Evolutionary conservation across 768 basidiomycete species (phyloP), one percentile per base, ranked within the genome.

Genomic region (Calocera viscosa): DNA sequence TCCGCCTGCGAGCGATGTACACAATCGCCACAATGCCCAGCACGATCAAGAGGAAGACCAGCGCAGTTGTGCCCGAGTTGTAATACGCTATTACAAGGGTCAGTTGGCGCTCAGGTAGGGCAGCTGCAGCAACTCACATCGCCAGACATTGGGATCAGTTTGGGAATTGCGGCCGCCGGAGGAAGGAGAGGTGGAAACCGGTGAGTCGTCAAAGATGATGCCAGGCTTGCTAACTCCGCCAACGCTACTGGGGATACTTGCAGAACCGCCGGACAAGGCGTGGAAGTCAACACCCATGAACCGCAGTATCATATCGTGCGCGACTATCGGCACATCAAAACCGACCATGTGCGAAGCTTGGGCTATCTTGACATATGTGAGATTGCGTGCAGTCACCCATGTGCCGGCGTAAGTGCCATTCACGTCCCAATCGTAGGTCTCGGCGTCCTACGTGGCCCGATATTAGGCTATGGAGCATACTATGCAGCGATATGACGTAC

Each of bases 301-400:
- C 16, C 96, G 90, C 41, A 96, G 84, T 71, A 99, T 95, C 96
- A 98, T 97, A 76, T 99, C 96, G 75, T 97, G 93, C 2, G 94
- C 81, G 22, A 88, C 85, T 64, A 90, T 83, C 0, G 94, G 94
- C 14, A 89, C 80, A 75, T 99, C 95, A 75, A 80, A 89, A 14
- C 89, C 87, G 8, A 85, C 95, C 96, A 98, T 99, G 76, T 98
- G 96, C 0, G 94, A 97, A 1, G 92, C 91, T 68, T 93, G 90
- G 76, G 88, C 89, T 28, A 96, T 83, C 80, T 95, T 94, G 70
- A 86, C 90, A 72, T 96, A 98, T 14, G 95, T 94, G 72, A 99
- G 77, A 74, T 95, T 95, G 67, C 95, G 82, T 1, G 90, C 86
- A 11, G 85, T 79, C 24, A 89, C 88, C 96, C 96, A 99, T 11